Conservation (phyloP, 768 basidiomycete species). For the Podaxis sp. region DNA sequence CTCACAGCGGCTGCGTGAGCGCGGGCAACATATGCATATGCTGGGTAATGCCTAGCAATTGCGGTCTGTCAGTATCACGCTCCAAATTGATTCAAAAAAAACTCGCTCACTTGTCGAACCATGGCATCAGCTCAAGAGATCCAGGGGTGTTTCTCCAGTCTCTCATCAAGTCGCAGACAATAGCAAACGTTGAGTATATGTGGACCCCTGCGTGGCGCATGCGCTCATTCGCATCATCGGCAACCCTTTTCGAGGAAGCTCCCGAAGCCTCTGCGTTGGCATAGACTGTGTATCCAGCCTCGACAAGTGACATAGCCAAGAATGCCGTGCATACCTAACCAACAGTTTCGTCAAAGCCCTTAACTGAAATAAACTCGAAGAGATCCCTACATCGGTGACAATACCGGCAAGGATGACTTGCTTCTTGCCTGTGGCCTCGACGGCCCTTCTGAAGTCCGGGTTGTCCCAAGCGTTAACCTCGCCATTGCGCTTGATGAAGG, state of each 20-base stretch:
- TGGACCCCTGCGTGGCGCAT: conserved; percentile 49
- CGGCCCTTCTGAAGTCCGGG: conserved; percentile 43
- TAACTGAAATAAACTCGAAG: background rate
- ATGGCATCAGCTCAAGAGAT: conserved; percentile 39
- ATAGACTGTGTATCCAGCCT: conserved; percentile 48
- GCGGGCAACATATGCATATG: conserved; percentile 28
- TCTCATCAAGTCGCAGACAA: conserved; percentile 46
- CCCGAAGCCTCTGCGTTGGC: conserved; percentile 50
- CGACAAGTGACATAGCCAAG: conserved; percentile 43
- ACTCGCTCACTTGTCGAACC: conserved; percentile 40
- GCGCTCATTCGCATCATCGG: conserved; percentile 45
- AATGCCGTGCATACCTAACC: conserved; percentile 47
- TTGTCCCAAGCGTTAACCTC: conserved; percentile 57
- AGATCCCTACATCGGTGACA: conserved; percentile 41
- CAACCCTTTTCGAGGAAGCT: conserved; percentile 37
- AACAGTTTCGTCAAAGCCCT: background rate
- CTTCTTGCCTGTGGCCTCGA: conserved; percentile 47
- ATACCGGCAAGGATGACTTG: conserved; percentile 53
- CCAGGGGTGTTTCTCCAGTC: conserved; percentile 54
- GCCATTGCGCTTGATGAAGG: conserved; percentile 45
- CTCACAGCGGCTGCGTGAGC: conserved; percentile 27
- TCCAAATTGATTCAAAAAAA: background rate
- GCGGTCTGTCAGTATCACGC: background rate
- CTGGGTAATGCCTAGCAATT: conserved; percentile 22
- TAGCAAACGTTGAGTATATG: conserved; percentile 44